Percentiles rank a stretch among this genome's conserved stretches.
These are phyloP conservation scores for Phyllosticta ampelicida DNA, from an alignment of 2,329 filamentous ascomycete species.

Conservation along the genomic window DNA sequence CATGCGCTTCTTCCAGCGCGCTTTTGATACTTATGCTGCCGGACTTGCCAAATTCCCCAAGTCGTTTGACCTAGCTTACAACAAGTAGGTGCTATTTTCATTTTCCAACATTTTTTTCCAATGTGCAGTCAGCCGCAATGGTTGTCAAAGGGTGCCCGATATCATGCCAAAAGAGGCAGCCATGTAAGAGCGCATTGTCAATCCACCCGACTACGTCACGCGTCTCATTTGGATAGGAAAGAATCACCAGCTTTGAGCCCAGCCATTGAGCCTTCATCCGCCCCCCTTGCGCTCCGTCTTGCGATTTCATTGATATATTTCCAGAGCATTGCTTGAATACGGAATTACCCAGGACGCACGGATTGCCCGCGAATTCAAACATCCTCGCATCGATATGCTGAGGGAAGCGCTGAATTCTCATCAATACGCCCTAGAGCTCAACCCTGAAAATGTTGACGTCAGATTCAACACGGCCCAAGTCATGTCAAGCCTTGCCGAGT, in stretches of 20 bases:
- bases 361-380: constrained; percentile 48
- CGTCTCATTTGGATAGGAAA: not conserved
- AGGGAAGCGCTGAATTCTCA: constrained; percentile 53
- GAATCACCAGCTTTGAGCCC: not conserved
- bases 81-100: constrained; percentile 44
- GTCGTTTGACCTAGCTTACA: constrained; percentile 63
- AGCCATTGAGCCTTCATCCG: no score
- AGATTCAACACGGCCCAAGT: constrained; percentile 65
- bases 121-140: no score
- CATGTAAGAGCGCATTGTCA: not conserved
- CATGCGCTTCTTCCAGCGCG: constrained; percentile 50
- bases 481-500: constrained; percentile 54
- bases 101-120: no score
- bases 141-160: no score
- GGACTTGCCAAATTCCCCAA: constrained; percentile 50
- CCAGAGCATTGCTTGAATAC: constrained; percentile 56
- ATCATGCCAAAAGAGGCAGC: no score
- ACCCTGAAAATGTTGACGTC: constrained; percentile 54
- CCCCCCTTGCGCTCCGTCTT: no score
- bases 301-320: no score
- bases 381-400: constrained; percentile 44
- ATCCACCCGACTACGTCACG: not conserved
- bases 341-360: constrained; percentile 57
- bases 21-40: constrained; percentile 55
- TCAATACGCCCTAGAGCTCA: constrained; percentile 47